Percentiles rank a stretch among this genome's conserved stretches.
Conservation (phyloP, 1,139 yeast genomes). For the Lodderomyces orthopsilosis region DNA sequence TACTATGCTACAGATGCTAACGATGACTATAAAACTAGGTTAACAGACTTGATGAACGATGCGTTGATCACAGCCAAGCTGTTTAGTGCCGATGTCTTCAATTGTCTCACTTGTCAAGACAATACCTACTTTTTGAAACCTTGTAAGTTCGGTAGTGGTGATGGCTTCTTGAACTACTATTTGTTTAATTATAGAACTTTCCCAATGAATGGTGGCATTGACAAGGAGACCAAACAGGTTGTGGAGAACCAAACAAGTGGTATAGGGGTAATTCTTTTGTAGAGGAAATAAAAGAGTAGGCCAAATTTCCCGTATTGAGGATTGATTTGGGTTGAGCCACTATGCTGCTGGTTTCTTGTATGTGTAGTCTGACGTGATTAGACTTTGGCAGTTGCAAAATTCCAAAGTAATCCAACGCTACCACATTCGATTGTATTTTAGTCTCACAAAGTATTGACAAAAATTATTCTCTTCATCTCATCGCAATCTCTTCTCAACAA, state of each 20-base stretch:
- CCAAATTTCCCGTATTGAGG: too few species aligned
- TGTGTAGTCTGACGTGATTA: too few species aligned
- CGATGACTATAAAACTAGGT: conserved; percentile 51
- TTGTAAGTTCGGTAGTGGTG: conserved; percentile 90
- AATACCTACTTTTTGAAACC: conserved; percentile 78
- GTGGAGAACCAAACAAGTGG: conserved; percentile 64
- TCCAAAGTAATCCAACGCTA: background rate
- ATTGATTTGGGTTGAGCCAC: too few species aligned
- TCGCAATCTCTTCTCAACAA: conserved; percentile 20
- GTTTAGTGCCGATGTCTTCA: conserved; percentile 80
- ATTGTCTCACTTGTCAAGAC: conserved; percentile 88
- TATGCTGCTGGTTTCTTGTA: too few species aligned
- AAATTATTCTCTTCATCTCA: conserved; percentile 8
- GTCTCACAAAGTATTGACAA: too few species aligned
- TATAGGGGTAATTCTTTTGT: conserved; percentile 85
- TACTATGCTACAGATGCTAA: conserved; percentile 78
- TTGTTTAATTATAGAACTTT: conserved; percentile 84
- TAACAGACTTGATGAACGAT: conserved; percentile 62
- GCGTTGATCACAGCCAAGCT: conserved; percentile 74
- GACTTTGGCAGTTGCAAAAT: background rate
- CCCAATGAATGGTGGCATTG: conserved; percentile 80
- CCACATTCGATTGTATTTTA: background rate
- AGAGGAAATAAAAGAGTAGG: too few species aligned
- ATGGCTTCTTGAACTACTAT: conserved; percentile 87
- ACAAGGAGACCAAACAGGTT: conserved; percentile 48